Conservation (phyloP, 2,329 filamentous ascomycete species). For the Arthrobotrys sphaeroides region DNA sequence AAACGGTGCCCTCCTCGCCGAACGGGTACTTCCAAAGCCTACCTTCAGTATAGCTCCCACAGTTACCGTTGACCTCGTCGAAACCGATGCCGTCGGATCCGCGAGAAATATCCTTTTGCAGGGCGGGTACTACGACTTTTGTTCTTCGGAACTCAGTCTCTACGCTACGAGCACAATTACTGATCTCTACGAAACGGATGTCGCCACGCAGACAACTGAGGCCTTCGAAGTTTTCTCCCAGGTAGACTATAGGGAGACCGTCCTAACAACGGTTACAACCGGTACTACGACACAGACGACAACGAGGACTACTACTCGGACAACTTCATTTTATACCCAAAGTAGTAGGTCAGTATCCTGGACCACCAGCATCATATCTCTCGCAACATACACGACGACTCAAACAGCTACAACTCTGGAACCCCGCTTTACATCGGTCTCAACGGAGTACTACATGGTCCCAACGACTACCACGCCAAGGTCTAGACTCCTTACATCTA, state of each 20-base stretch:
- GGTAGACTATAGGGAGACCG: background rate
- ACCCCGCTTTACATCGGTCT: too few relatives aligned
- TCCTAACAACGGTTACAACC: background rate
- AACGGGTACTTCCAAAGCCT: background rate
- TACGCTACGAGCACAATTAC: conserved; percentile 17
- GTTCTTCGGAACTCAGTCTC: conserved; percentile 37
- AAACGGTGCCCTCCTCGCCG: conserved; percentile 4
- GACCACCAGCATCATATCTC: background rate
- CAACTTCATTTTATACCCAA: background rate
- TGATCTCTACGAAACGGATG: background rate
- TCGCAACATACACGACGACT: too few relatives aligned
- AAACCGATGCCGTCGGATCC: conserved; percentile 19
- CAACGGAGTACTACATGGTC: too few relatives aligned
- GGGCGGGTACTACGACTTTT: conserved; percentile 38
- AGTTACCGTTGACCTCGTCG: background rate
- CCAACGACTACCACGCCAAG: too few relatives aligned
- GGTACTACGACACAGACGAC: background rate
- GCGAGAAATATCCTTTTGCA: conserved; percentile 23
- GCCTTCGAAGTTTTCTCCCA: background rate
- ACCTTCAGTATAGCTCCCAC: background rate
- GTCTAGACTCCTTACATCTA: too few relatives aligned
- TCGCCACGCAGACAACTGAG: background rate
- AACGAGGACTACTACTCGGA: conserved; percentile 1
- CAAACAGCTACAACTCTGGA: too few relatives aligned
- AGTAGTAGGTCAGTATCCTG: background rate